Evolutionary conservation across 2,329 filamentous ascomycete species (phyloP), one percentile per base, ranked within the genome.

Genomic region (Fusarium pseudocircinatum): DNA sequence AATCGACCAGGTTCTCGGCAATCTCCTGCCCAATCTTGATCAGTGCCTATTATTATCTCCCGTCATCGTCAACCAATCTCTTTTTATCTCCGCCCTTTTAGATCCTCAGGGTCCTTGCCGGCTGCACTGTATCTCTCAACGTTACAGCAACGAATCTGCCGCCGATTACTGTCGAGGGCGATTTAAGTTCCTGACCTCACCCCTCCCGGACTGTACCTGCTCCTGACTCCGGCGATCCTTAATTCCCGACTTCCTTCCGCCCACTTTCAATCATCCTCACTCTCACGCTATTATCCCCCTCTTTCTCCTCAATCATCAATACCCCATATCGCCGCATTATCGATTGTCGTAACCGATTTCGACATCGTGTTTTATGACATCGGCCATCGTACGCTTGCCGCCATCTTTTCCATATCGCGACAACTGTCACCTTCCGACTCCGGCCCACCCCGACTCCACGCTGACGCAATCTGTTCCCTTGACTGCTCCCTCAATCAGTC

Each of bases 381-480:
- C 43, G 30, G 40, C 34, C 54, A 20, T 52, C 50, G 22, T 47
- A 43, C 37, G 22, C 43, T 37, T 67, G 37, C 60, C 65, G 60
- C 63, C 68, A 58, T 61, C 70, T 71, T 37, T 40, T 60, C 68
- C 63, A 28, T 54, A 73, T 69, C 64, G 68, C 75, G 61, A 77
- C 64, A 73, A 59, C 62, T 64, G 46, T 73, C 65, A 60, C 71
- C 69, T 69, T 43, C 52, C 63, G 43, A 61, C 65, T n/a, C 26
- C 69, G 72, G 63, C 74, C 77, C 75, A 75, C 70, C 67, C 37
- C 72, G 54, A 72, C 75, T 75, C 77, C 77, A 75, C 78, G 78
- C 78, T 79, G 78, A 79, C 78, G 78, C 78, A 79, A 79, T 78
- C 75, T 68, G 68, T 68, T 66, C 50, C 65, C 60, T 66, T 44